Evolutionary conservation across 805 yeast genomes (phyloP), one percentile per base, ranked within the genome.

Genomic region (Dipodascopsis tothii): DNA sequence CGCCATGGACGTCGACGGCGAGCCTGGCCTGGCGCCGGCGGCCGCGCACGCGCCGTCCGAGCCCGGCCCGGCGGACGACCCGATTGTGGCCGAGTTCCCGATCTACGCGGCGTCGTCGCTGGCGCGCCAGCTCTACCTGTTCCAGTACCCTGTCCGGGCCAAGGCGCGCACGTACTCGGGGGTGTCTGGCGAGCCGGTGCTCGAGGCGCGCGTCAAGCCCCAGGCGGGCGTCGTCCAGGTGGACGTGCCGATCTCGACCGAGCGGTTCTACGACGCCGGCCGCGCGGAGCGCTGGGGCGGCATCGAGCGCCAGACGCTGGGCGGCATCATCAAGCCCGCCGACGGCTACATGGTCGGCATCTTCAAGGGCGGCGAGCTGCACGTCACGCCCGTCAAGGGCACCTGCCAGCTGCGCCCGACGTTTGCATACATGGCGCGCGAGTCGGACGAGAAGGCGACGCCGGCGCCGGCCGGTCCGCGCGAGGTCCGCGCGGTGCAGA

Each of bases 321-420:
- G 73, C 36, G 96, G 96, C 4, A 86, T 83, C 0, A 66, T 85
- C 22, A 57, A 56, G 34, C 42, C 43, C 4, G 49, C 56, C 11
- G 56, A 52, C 18, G 64, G 64, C 14, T 63, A 64, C 36, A 64
- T 68, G 51, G 52, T 63, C 3, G 72, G 73, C 0, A 62, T 65
- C 37, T 61, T 73, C 33, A 55, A 60, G 32, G 65, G 73, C 23
- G 74, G 72, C 16, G 25, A 27, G 40, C 56, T 86, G 5, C 77
- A 83, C 39, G 61, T 90, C 48, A 63, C 75, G 1, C 84, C 90
- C 1, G 69, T 88, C 1, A 73, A 76, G 28, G 71, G 77, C 18
- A 75, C 83, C 0, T 75, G 81, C 0, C 96, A 90, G 61, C 61
- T 92, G 48, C 73, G 95, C 53, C 92, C 96, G 2, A 74, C 75